Percentiles rank a stretch among this genome's conserved stretches.
Evolutionary conservation across 176 grass and related monocot genomes (phyloP).

Genomic region (Cymbopogon citratus): DNA sequence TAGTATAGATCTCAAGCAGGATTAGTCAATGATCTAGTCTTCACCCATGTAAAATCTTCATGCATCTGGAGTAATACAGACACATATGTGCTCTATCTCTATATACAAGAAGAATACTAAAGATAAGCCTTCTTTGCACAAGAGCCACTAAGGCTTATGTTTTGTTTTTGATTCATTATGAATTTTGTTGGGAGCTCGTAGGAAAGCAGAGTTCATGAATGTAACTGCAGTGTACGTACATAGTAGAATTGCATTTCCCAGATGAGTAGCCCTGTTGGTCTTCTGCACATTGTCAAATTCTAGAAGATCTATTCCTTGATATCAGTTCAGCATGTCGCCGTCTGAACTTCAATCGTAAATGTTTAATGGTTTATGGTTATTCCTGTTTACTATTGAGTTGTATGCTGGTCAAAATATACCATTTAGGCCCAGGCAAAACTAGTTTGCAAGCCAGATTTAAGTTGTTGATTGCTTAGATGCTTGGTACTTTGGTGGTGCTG

Average conservation of each 20-base stretch:
- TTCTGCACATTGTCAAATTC: neutral
- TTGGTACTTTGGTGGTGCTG: neutral
- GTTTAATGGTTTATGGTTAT: neutral
- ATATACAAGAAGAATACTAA: neutral
- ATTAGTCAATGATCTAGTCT: neutral
- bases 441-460: neutral
- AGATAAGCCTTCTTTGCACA: neutral
- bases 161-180: neutral
- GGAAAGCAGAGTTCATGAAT: neutral
- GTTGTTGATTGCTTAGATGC: constrained; percentile 3
- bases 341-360: constrained; percentile 13
- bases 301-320: neutral
- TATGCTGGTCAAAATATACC: neutral
- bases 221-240: neutral
- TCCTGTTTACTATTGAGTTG: neutral
- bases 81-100: neutral
- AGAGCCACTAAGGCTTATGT: neutral
- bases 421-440: neutral
- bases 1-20: neutral
- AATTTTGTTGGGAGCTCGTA: neutral
- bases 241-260: neutral
- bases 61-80: neutral
- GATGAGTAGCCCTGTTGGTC: too few relatives aligned
- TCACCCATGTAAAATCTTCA: neutral
- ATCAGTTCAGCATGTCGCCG: neutral